Base-by-base conservation (phyloP, 176 grass and related monocot species). In the Rhipidocladum racemiflorum region DNA sequence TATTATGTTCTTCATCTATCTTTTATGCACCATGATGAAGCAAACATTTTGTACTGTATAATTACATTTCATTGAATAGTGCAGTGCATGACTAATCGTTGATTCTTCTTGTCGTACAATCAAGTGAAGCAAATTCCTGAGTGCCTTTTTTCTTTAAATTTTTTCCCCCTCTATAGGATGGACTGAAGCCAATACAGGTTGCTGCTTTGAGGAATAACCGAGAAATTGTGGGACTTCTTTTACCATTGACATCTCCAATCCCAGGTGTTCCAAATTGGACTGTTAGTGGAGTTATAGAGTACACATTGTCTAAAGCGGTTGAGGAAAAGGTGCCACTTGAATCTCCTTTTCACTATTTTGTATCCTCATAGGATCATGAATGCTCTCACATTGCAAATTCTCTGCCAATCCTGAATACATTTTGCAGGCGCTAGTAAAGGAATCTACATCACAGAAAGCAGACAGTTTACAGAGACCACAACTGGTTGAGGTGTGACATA, bases 161-260 rank as follows among this genome's bases (percentile, higher is more conserved):
- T 35, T 69, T 4, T 70, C 65, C 85, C 60, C 82, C 50, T 34
- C 30, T 56, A 15, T 80, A 98, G 96, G 96, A 98, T 63, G 92
- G 87, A 79, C 55, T 95, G 44, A 98, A 98, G 63, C 92, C 96
- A 35, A 86, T 98, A 83, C 82, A 98, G 59, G 72, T 95, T 85
- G 96, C 92, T 79, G 90, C 96, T 83, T 79, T 92, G 68, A 86
- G 89, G 61, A 88, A 88, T 65, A 95, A 90, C 23, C 87, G 83
- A 61, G 88, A 91, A 78, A 88, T 81, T 30, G 79, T 91, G 76
- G 89, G 90, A 83, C 77, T 88, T 90, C 88, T 98, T 87, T 78
- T 95, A 53, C 88, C 90, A 16, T 66, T 90, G 59, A 98, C 92
- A 7, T 90, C 92, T 51, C 87, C 88, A 86, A 82, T 98, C 44